phyloP scores from a whole-genome alignment of 768 basidiomycete genomes.

The Lentinula edodes region DNA sequence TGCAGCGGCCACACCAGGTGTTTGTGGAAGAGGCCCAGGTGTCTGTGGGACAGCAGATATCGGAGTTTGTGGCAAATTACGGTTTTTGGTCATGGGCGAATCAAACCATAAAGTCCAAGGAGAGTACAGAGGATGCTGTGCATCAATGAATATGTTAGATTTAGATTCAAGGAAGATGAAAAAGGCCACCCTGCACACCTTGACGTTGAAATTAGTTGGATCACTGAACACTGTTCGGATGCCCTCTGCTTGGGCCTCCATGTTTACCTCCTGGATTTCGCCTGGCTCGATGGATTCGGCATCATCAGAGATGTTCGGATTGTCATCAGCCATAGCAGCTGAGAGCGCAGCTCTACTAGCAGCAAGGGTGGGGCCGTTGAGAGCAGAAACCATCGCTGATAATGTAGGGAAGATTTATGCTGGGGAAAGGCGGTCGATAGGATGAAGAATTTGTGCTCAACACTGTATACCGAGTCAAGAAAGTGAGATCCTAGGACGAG shows the following conservation, averaged over 20 bases:
- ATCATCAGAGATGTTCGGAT: slow-evolving; percentile 14
- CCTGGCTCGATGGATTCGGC: slow-evolving; percentile 60
- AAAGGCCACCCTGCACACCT: slow-evolving; percentile 43
- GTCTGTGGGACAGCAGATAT: slow-evolving; percentile 74
- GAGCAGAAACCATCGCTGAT: slow-evolving; percentile 38
- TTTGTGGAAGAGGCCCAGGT: slow-evolving; percentile 51
- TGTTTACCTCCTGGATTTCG: slow-evolving; percentile 83
- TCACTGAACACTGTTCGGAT: slow-evolving; percentile 94
- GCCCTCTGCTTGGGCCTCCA: slow-evolving; percentile 75
- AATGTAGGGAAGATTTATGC: background rate
- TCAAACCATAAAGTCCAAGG: slow-evolving; percentile 99
- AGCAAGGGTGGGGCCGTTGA: slow-evolving; percentile 64
- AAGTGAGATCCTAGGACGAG: background rate
- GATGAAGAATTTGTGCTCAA: background rate
- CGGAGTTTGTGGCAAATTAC: slow-evolving; percentile 83
- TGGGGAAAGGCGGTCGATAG: background rate
- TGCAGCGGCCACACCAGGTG: slow-evolving; percentile 68
- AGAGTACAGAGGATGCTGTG: slow-evolving; percentile 88
- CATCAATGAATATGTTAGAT: background rate
- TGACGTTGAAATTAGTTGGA: slow-evolving; percentile 92
- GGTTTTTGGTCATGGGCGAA: slow-evolving; percentile 85
- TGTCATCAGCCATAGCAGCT: slow-evolving; percentile 62
- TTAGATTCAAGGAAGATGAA: background rate
- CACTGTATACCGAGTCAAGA: background rate
- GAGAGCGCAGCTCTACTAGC: slow-evolving; percentile 76